phyloP scores from a whole-genome alignment of 257 asterid genomes.

The Voacanga thouarsii region DNA sequence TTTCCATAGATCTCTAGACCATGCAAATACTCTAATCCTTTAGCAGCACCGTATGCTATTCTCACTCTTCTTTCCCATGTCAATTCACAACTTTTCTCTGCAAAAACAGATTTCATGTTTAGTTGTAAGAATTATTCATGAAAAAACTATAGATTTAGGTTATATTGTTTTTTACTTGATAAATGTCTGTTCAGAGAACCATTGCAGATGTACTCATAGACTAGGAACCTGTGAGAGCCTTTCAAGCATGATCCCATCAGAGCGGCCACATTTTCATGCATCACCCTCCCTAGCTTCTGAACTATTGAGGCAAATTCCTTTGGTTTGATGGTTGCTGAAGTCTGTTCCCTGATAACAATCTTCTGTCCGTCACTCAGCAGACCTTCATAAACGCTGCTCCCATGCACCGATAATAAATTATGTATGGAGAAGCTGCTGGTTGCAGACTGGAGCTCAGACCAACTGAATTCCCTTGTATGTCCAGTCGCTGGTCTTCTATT shows the following conservation, averaged over 20 bases:
- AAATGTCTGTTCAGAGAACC: constrained; percentile 44
- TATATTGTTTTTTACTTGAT: constrained; percentile 27
- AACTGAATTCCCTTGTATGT: constrained; percentile 33
- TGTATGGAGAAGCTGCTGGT: constrained; percentile 38
- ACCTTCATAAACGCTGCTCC: constrained; percentile 36
- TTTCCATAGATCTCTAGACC: constrained; percentile 41
- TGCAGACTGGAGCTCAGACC: constrained; percentile 45
- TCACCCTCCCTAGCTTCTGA: constrained; percentile 31
- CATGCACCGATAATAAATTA: constrained; percentile 27
- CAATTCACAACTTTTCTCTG: constrained; percentile 37
- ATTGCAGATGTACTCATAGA: constrained; percentile 50
- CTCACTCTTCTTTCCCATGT: constrained; percentile 50
- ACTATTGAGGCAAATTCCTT: constrained; percentile 35
- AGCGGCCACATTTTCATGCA: constrained; percentile 45
- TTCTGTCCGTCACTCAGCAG: constrained; percentile 35
- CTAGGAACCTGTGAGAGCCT: constrained; percentile 40
- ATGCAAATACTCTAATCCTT: constrained; percentile 49
- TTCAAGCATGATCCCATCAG: constrained; percentile 50
- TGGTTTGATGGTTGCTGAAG: constrained; percentile 43
- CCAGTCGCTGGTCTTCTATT: constrained; percentile 29
- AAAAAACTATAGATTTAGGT: not conserved
- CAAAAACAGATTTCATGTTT: not conserved
- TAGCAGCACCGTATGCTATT: constrained; percentile 47
- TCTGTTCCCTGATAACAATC: constrained; percentile 38
- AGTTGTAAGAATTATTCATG: not conserved